Evolutionary conservation across 2,329 filamentous ascomycete species (phyloP).

Genomic region (Aspergillus hiratsukae): DNA sequence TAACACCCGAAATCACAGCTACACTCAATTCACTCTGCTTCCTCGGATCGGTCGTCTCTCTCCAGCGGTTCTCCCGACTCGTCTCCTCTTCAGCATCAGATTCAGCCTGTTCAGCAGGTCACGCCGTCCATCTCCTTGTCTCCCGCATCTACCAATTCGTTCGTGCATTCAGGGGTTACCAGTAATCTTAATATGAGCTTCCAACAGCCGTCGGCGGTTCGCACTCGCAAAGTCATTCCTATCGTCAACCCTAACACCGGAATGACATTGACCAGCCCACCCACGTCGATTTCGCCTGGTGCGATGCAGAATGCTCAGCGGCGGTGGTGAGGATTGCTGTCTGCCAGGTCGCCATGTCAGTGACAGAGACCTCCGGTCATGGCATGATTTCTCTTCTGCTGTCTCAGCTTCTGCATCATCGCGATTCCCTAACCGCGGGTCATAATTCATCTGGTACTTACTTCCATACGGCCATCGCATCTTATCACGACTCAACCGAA

Average conservation of each 20-base stretch:
- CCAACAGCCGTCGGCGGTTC: conserved; percentile 84
- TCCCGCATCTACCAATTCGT: conserved; percentile 49
- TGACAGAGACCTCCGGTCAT: conserved; percentile 24
- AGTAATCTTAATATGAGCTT: conserved; percentile 70
- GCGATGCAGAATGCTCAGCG: conserved; percentile 53
- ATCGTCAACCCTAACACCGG: conserved; percentile 96
- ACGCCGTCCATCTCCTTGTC: conserved; percentile 72
- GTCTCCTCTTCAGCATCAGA: conserved; percentile 82
- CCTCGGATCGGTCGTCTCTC: conserved; percentile 88
- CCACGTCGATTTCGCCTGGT: conserved; percentile 64
- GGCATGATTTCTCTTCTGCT: conserved; percentile 29
- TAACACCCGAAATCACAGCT: conserved; percentile 53
- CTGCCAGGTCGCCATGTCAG: conserved; percentile 20
- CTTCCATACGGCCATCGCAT: conserved; percentile 26
- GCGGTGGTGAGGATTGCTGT: conserved; percentile 34
- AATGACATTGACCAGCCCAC: conserved; percentile 81
- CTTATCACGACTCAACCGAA: conserved; percentile 24
- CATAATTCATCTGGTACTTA: conserved; percentile 28
- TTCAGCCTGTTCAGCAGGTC: conserved; percentile 67
- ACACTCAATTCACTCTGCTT: conserved; percentile 82
- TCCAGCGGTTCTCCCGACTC: conserved; percentile 91
- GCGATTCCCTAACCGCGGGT: conserved; percentile 32
- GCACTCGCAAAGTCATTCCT: conserved; percentile 89
- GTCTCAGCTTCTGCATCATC: conserved; percentile 33
- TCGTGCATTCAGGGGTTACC: conserved; percentile 63